Conservation (phyloP, 495 filamentous ascomycete genomes). For the Sabuloglossum arenarium region DNA sequence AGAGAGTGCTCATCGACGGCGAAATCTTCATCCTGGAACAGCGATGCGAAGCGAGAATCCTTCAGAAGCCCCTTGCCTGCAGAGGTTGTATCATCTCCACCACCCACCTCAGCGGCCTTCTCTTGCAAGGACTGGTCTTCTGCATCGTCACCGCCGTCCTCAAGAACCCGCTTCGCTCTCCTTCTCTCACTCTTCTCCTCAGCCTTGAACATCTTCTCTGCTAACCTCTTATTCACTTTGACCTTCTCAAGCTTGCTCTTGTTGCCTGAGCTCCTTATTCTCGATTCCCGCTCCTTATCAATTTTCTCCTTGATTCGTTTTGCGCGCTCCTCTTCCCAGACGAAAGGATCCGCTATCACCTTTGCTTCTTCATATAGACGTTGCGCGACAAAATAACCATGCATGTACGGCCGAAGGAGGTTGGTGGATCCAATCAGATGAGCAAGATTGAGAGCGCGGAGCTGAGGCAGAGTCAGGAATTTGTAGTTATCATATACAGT, state of each 20-base stretch:
- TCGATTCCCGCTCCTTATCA: conserved; percentile 76
- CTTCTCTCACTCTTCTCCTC: conserved; percentile 64
- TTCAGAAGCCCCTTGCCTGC: conserved; percentile 30
- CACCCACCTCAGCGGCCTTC: conserved; percentile 18
- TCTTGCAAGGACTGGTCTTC: conserved; percentile 11
- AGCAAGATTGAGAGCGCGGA: conserved; percentile 58
- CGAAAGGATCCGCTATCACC: conserved; percentile 75
- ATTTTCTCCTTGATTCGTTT: conserved; percentile 83
- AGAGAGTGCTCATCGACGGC: conserved; percentile 72
- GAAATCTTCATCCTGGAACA: conserved; percentile 90
- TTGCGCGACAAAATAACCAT: conserved; percentile 91
- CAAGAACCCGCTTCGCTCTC: conserved; percentile 33
- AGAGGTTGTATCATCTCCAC: conserved; percentile 8
- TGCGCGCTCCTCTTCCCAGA: conserved; percentile 72
- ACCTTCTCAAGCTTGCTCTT: conserved; percentile 71
- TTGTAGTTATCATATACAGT: conserved; percentile 97
- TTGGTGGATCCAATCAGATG: conserved; percentile 76
- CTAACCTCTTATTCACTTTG: conserved; percentile 67
- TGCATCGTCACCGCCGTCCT: conserved; percentile 32
- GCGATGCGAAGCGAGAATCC: conserved; percentile 64
- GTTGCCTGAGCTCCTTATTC: conserved; percentile 46
- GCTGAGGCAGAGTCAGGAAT: conserved; percentile 73
- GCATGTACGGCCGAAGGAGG: conserved; percentile 86
- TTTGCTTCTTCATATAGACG: conserved; percentile 86
- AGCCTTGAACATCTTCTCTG: conserved; percentile 57